A percentile compares a stretch with the other conserved stretches of the same genome.
Evolutionary conservation across 1,139 yeast genomes (phyloP).

Genomic region (Yamadazyma blattariae): DNA sequence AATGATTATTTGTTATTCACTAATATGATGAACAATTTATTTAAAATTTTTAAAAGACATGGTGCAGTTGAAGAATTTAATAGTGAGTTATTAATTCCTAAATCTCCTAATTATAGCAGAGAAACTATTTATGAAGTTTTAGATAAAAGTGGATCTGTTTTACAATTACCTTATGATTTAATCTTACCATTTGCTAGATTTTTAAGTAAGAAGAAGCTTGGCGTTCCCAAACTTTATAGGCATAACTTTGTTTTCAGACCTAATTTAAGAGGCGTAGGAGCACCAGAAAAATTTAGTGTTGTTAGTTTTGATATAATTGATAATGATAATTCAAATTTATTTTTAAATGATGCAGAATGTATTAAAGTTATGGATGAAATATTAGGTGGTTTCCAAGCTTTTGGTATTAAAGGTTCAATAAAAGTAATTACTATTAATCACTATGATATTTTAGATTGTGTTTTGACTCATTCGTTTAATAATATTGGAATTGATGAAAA

Average conservation of each 20-base stretch:
- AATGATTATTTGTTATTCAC: slow-evolving; percentile 44
- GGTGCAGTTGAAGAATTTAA: slow-evolving; percentile 80
- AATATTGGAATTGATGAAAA: slow-evolving; percentile 64
- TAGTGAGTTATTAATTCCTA: slow-evolving; percentile 63
- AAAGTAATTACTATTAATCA: slow-evolving; percentile 70
- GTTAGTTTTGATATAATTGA: slow-evolving; percentile 83
- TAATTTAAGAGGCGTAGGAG: slow-evolving; percentile 49
- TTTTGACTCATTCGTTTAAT: slow-evolving; percentile 65
- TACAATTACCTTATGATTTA: slow-evolving; percentile 85
- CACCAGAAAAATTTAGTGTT: slow-evolving; percentile 77
- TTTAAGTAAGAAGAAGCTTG: slow-evolving; percentile 59
- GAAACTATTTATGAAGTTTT: slow-evolving; percentile 72
- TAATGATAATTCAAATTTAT: slow-evolving; percentile 34
- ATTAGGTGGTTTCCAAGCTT: slow-evolving; percentile 60
- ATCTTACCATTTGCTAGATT: slow-evolving; percentile 86
- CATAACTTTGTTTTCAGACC: slow-evolving; percentile 84
- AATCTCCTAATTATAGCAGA: slow-evolving; percentile 66
- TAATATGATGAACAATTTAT: slow-evolving; percentile 55
- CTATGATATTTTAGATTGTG: slow-evolving; percentile 69
- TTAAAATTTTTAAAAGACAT: slow-evolving; percentile 64
- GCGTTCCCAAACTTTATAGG: slow-evolving; percentile 62
- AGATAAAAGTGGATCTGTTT: slow-evolving; percentile 81
- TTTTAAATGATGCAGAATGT: slow-evolving; percentile 79
- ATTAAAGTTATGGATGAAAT: slow-evolving; percentile 79
- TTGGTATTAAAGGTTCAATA: slow-evolving; percentile 44